phyloP scores from a whole-genome alignment of 495 filamentous ascomycete species.

The Penicillium arizonense region DNA sequence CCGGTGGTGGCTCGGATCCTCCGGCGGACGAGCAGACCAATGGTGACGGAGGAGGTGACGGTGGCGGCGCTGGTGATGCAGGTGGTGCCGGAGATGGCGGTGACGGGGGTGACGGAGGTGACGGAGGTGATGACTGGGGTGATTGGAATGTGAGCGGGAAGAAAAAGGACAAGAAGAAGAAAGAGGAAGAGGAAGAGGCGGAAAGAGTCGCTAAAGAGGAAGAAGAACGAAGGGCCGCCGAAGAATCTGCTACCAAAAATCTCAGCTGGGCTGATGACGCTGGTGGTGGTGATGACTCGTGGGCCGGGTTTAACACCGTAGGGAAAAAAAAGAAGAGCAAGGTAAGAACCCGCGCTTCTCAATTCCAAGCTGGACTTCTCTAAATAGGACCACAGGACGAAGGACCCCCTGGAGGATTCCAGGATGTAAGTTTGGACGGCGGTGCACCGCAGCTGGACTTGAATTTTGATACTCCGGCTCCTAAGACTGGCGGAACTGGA shows the following conservation, averaged over 20 bases:
- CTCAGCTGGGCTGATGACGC: slow-evolving; percentile 47
- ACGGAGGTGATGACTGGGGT: slow-evolving; percentile 36
- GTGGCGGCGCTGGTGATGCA: slow-evolving; percentile 35
- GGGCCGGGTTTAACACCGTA: slow-evolving; percentile 32
- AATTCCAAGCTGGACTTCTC: background rate
- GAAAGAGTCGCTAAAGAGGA: slow-evolving; percentile 35
- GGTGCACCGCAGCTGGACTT: slow-evolving; percentile 45
- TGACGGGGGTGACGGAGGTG: slow-evolving; percentile 24
- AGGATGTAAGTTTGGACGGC: slow-evolving; percentile 46
- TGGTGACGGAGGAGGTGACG: slow-evolving; percentile 29
- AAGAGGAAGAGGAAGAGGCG: slow-evolving; percentile 37
- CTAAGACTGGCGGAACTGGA: slow-evolving; percentile 30
- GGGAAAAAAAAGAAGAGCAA: slow-evolving; percentile 53
- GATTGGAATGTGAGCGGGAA: slow-evolving; percentile 41
- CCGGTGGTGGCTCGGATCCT: slow-evolving; percentile 24
- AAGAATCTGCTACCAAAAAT: slow-evolving; percentile 31
- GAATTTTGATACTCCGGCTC: slow-evolving; percentile 35
- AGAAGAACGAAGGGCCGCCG: slow-evolving; percentile 34
- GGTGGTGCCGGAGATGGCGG: slow-evolving; percentile 25
- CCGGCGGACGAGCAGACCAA: slow-evolving; percentile 24
- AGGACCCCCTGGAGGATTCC: slow-evolving; percentile 35
- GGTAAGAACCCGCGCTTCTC: slow-evolving; percentile 21
- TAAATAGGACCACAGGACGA: slow-evolving; percentile 19
- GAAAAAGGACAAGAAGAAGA: slow-evolving; percentile 41
- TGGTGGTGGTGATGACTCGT: slow-evolving; percentile 33